Evolutionary conservation across 345 rosid genomes (phyloP).

Genomic region (Rhizophora apiculata): DNA sequence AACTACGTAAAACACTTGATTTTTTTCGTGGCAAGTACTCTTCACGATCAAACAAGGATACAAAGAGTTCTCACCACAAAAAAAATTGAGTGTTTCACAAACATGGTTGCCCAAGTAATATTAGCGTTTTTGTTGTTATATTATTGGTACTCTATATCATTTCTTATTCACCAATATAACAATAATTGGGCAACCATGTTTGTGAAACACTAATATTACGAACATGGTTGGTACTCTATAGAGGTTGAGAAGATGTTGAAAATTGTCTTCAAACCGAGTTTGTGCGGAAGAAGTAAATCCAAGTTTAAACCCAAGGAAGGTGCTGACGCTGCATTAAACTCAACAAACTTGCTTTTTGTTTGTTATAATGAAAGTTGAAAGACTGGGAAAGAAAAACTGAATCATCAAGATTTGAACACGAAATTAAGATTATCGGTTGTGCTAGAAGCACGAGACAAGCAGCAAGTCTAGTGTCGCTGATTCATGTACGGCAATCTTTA

Average conservation of each 20-base stretch:
- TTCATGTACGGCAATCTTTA: no score
- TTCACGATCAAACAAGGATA: conserved; percentile 25
- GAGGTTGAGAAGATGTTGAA: conserved; percentile 69
- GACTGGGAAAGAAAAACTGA: no score
- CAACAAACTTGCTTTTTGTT: no score
- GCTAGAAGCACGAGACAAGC: no score
- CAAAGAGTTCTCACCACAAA: conserved; percentile 30
- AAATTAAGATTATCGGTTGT: no score
- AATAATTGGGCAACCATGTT: no score
- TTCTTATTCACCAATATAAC: conserved; percentile 59
- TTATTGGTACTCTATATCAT: conserved; percentile 66
- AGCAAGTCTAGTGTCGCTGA: no score
- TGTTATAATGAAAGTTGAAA: no score
- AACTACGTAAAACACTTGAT: conserved; percentile 59
- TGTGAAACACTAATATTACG: no score
- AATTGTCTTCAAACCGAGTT: conserved; percentile 51
- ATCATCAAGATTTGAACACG: no score
- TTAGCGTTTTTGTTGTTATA: conserved; percentile 64
- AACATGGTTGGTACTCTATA: no score
- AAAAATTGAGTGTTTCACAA: conserved; percentile 48
- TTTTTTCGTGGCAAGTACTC: conserved; percentile 33
- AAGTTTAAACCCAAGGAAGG: conserved; percentile 8
- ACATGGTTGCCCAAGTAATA: conserved; percentile 76
- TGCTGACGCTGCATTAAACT: neutral
- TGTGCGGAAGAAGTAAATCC: conserved; percentile 23